These are phyloP conservation scores for Trichophyton benhamiae DNA, from an alignment of 2,329 filamentous ascomycete genomes.

Conservation along the genomic window DNA sequence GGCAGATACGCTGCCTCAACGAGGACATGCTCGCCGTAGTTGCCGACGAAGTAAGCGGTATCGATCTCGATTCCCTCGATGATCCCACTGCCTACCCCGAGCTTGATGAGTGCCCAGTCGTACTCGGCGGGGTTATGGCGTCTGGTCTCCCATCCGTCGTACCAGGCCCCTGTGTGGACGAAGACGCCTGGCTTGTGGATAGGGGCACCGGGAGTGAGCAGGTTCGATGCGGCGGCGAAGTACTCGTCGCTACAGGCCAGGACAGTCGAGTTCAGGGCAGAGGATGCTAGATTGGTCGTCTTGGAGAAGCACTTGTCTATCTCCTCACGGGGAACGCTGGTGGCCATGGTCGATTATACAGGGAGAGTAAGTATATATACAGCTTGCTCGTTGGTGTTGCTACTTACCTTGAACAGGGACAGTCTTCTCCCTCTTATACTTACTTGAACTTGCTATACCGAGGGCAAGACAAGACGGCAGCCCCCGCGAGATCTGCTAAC, in stretches of 20 bases:
- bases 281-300: slow-evolving; percentile 38
- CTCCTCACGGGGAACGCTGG: slow-evolving; percentile 31
- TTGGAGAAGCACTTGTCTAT: slow-evolving; percentile 46
- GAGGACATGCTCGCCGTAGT: slow-evolving; percentile 33
- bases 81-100: slow-evolving; percentile 38
- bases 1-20: slow-evolving; percentile 25
- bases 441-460: too few species aligned
- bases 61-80: slow-evolving; percentile 35
- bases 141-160: slow-evolving; percentile 53
- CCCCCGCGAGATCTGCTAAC: too few species aligned
- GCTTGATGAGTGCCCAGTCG: slow-evolving; percentile 48
- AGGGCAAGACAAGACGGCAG: too few species aligned
- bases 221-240: slow-evolving; percentile 48
- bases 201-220: slow-evolving; percentile 45
- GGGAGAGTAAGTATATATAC: too few species aligned
- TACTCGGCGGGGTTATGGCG: slow-evolving; percentile 46
- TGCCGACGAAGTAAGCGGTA: slow-evolving; percentile 35
- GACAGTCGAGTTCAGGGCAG: slow-evolving; percentile 41
- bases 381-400: too few species aligned
- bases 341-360: neutral
- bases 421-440: too few species aligned
- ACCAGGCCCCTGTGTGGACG: slow-evolving; percentile 50
- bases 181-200: slow-evolving; percentile 47
- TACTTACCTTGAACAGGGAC: too few species aligned
- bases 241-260: slow-evolving; percentile 49